Evolutionary conservation across 1,139 yeast species (phyloP).

Genomic region (Taphrina flavorubra): DNA sequence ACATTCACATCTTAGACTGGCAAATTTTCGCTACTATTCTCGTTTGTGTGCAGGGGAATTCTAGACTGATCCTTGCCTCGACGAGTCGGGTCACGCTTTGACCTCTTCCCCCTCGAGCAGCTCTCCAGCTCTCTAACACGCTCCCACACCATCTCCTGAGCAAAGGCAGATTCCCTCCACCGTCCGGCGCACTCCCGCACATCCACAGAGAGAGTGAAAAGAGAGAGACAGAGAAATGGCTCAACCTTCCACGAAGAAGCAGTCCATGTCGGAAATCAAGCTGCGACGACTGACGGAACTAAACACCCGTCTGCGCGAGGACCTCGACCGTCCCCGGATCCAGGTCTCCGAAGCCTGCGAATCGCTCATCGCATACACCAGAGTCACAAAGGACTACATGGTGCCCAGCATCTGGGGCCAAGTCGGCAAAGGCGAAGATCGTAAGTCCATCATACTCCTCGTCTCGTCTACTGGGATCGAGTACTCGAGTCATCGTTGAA

Average conservation of each 20-base stretch:
- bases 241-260: conserved; percentile 42
- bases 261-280: conserved; percentile 45
- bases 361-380: conserved; percentile 45
- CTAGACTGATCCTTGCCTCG: neutral
- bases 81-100: conserved; percentile 2
- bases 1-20: neutral
- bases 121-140: no score
- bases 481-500: no score
- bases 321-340: conserved; percentile 46
- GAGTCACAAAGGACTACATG: conserved; percentile 46
- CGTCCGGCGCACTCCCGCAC: neutral
- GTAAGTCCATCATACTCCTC: conserved; percentile 25
- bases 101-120: neutral
- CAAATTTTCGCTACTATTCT: neutral
- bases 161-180: neutral
- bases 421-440: conserved; percentile 45
- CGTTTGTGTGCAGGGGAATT: neutral
- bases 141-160: neutral
- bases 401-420: conserved; percentile 47
- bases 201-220: no score
- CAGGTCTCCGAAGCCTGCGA: conserved; percentile 46
- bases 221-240: neutral
- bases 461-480: no score
- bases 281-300: conserved; percentile 45
- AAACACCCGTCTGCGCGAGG: conserved; percentile 44